Evolutionary conservation across 78 protist genomes (phyloP), one percentile per base, ranked within the genome.

Genomic region (Paratrimastix pyriformis): DNA sequence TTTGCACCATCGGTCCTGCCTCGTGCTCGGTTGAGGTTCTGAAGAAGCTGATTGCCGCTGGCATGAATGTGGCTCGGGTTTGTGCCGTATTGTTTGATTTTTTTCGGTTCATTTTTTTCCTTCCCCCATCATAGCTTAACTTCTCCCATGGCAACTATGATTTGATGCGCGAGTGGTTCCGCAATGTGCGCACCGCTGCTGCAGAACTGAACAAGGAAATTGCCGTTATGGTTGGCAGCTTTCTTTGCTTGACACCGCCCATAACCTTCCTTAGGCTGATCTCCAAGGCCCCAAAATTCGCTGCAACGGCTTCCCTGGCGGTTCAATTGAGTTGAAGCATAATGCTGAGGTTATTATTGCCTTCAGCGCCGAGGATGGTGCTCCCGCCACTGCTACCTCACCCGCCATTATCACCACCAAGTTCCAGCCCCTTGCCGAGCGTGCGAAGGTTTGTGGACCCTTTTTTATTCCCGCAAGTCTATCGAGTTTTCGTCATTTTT

Each of bases 61-160:
- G n/a, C n/a, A n/a, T n/a, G n/a, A n/a, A n/a, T n/a, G n/a, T n/a
- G n/a, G n/a, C n/a, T n/a, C n/a, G n/a, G n/a, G n/a, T n/a, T n/a
- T n/a, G n/a, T n/a, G n/a, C n/a, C n/a, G n/a, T n/a, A n/a, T n/a
- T n/a, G n/a, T n/a, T n/a, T n/a, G n/a, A n/a, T n/a, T n/a, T n/a
- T n/a, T n/a, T n/a, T n/a, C n/a, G n/a, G n/a, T n/a, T n/a, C n/a
- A n/a, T n/a, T n/a, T n/a, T n/a, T n/a, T n/a, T n/a, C n/a, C n/a
- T n/a, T n/a, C n/a, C n/a, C n/a, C n/a, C n/a, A n/a, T n/a, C n/a
- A n/a, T n/a, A n/a, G n/a, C n/a, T n/a, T n/a, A 87, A 87, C 84
- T 82, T 90, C 62, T 77, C 86, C 26, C 94, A 90, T 57, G 91
- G 91, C 24, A 13, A 33, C 26, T 77, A 86, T 80, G 85, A 71